These are phyloP conservation scores for Gelatoporia subvermispora DNA, from an alignment of 768 basidiomycete species.

Conservation along the genomic window DNA sequence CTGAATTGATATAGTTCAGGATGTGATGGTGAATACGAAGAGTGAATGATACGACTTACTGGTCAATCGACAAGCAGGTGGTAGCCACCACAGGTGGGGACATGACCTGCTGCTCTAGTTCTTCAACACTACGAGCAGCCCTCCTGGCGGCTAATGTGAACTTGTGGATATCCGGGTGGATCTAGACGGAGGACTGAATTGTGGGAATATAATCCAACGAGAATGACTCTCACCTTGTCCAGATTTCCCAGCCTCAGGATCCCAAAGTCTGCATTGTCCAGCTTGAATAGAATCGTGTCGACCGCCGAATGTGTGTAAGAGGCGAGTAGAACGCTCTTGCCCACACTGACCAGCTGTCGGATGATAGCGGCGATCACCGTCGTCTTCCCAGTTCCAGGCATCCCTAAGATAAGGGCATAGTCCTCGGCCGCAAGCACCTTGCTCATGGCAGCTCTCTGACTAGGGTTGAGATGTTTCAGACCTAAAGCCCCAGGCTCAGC, in stretches of 20 bases:
- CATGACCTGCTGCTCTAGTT: conserved; percentile 80
- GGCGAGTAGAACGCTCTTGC: conserved; percentile 84
- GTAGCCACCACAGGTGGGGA: conserved; percentile 92
- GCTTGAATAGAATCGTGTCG: conserved; percentile 89
- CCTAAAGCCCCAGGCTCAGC: conserved; percentile 2
- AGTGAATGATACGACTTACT: conserved; percentile 49
- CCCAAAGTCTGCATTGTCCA: conserved; percentile 59
- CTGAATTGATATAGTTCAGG: conserved; percentile 33
- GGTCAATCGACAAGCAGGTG: conserved; percentile 89
- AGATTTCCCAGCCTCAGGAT: conserved; percentile 85
- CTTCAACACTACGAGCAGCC: conserved; percentile 64
- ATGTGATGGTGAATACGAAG: not conserved
- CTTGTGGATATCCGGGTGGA: conserved; percentile 75
- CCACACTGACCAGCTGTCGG: conserved; percentile 66
- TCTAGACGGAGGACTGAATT: conserved; percentile 37
- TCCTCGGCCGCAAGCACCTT: conserved; percentile 78
- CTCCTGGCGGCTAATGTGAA: conserved; percentile 59
- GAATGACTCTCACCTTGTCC: conserved; percentile 64
- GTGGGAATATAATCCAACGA: not conserved
- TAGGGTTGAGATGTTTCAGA: conserved; percentile 47
- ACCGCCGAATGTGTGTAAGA: conserved; percentile 98
- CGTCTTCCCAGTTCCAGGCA: conserved; percentile 99
- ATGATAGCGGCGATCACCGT: conserved; percentile 91
- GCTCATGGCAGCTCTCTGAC: conserved; percentile 66
- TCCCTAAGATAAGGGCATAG: conserved; percentile 90